Conservation (phyloP, 2,329 filamentous ascomycete genomes). For the Clonostachys chloroleuca region DNA sequence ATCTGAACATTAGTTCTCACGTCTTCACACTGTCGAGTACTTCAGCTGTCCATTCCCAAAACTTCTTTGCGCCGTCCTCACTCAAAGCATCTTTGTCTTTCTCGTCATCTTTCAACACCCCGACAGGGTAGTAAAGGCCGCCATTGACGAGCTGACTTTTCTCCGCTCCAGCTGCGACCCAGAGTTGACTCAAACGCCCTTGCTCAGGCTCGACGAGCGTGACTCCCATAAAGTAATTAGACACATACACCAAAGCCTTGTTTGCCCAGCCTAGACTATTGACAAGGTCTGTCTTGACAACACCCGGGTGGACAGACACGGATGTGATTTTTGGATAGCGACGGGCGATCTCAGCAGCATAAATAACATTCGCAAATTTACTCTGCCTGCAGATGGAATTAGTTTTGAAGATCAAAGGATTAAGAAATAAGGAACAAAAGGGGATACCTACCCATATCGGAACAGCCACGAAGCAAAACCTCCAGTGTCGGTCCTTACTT, state of each 20-base stretch:
- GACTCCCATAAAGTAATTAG: not conserved
- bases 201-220: not conserved
- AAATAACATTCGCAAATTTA: conserved; percentile 24
- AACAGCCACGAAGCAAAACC: no score
- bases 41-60: not conserved
- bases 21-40: not conserved
- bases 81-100: not conserved
- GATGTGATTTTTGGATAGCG: conserved; percentile 11
- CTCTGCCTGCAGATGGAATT: conserved; percentile 17
- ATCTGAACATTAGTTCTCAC: no score
- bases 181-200: not conserved
- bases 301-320: not conserved
- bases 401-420: conserved; percentile 6
- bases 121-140: not conserved
- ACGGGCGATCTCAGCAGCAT: conserved; percentile 16
- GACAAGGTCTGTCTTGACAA: conserved; percentile 1
- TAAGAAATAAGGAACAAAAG: no score
- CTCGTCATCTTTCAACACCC: not conserved
- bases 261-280: not conserved
- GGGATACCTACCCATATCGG: no score
- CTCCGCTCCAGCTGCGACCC: not conserved
- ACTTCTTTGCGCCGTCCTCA: not conserved
- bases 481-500: conserved; percentile 12
- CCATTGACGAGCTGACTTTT: not conserved
- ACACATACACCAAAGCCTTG: not conserved